phyloP scores from a whole-genome alignment of 352 stramenopile genomes.

The Globisporangium recalcitrans region DNA sequence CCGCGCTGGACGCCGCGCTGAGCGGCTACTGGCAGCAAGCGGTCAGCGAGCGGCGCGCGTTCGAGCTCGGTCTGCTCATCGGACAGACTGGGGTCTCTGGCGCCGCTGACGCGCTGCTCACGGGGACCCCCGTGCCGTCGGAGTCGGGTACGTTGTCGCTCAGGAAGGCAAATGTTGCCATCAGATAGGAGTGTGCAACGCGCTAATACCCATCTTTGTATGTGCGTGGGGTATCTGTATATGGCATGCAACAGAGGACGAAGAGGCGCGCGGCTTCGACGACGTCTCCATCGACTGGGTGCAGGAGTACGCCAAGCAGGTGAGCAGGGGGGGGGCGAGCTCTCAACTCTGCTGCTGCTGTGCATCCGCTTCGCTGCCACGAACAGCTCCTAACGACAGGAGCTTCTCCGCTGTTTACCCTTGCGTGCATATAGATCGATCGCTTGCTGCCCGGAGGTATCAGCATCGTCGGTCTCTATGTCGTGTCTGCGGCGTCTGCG shows the following conservation, averaged over 20 bases:
- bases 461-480: constrained; percentile 49
- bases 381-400: too few relatives aligned
- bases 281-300: constrained; percentile 67
- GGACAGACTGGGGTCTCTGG: constrained; percentile 41
- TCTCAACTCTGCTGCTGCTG: too few relatives aligned
- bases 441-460: constrained; percentile 58
- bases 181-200: too few relatives aligned
- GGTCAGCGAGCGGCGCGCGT: constrained; percentile 20
- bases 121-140: constrained; percentile 41
- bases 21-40: constrained; percentile 21
- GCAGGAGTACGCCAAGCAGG: constrained; percentile 56
- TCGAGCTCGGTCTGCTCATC: constrained; percentile 59
- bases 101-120: constrained; percentile 36
- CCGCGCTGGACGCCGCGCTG: constrained; percentile 28
- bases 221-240: too few relatives aligned
- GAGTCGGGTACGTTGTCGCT: constrained; percentile 27
- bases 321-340: not conserved
- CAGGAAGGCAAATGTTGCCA: not conserved
- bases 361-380: too few relatives aligned
- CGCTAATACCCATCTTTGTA: too few relatives aligned
- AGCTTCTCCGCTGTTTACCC: too few relatives aligned
- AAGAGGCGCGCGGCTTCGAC: constrained; percentile 26
- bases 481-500: constrained; percentile 29
- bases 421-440: constrained; percentile 24
- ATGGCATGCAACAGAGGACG: constrained; percentile 20